Evolutionary conservation across 345 rosid species (phyloP), one percentile per base, ranked within the genome.

Genomic region (Raphanus sativus): DNA sequence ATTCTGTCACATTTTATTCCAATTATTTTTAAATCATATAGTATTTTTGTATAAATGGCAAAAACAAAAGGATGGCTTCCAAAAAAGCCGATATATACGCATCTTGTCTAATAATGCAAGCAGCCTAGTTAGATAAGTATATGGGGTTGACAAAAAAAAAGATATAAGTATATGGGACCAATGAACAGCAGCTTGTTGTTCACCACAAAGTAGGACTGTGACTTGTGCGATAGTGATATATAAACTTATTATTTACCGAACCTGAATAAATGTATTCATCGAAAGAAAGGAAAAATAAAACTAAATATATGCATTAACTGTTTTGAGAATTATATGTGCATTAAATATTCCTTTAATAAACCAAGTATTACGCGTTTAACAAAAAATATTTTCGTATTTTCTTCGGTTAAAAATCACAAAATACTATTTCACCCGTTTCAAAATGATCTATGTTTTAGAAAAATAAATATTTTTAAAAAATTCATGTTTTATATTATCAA

Each of bases 51-150:
- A 5, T n/a, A 12, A 6, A 8, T 16, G 30, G 33, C 8, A 36
- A 67, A 8, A 58, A 10, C 30, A 58, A 58, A 16, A 26, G 60
- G 2, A 3, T 17, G 13, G 25, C 28, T 34, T 33, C 17, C 9
- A 48, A 8, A 38, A 52, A 17, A 48, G 13, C 11, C 15, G 34
- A 30, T 11, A 17, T 8, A 24, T 13, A 61, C 29, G 25, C 11
- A 62, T 50, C 16, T 64, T 8, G 50, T 56, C 0, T 7, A 55
- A 55, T 73, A 56, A 65, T 74, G 65, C 65, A 75, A 75, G n/a
- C 32, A 67, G 25, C 4, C 29, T 11, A 55, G 21, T 65, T 26
- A 0, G 45, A 50, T 50, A 17, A 17, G 70, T 15, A 50, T 30
- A 8, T 55, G 70, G 70, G 58, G 21, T 21, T 21, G 21, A 21